Base-by-base conservation (phyloP, 2,329 filamentous ascomycete genomes). In the Dryadomyces quercivorus region DNA sequence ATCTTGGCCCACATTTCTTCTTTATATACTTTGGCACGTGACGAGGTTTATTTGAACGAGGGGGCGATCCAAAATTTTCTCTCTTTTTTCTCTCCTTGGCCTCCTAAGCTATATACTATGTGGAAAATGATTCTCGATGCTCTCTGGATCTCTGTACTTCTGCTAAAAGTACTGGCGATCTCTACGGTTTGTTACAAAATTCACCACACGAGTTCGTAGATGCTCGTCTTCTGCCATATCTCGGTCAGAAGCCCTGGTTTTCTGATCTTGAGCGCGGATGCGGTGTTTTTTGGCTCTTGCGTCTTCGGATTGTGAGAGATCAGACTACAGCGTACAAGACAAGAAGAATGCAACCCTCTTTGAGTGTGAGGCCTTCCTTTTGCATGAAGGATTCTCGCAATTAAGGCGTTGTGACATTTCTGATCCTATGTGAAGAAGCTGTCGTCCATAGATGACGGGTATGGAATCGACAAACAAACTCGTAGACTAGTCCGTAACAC, bases 371-470 rank as follows among this genome's bases (percentile, higher is more conserved):
- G 61, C 66, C 65, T 66, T 64, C 59, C 61, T 59, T 56, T 59
- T 49, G 62, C 61, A 55, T 69, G 64, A 66, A 65, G 66, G 63
- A 42, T 53, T 59, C 60, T 64, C 66, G 68, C 68, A 70, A 70
- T 70, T 69, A 64, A 68, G 67, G 64, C 63, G 64, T 64, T 69
- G 68, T 62, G 55, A 70, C 68, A 70, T 64, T 13, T 20, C 31
- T 8, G 12, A 9, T n/a, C 20, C 34, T 18, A 3, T 18, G 42
- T 15, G 6, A 31, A 20, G n/a, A n/a, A n/a, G n/a, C n/a, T n/a
- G n/a, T n/a, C n/a, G n/a, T n/a, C n/a, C 12, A 12, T 38, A 15
- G n/a, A 9, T n/a, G 34, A n/a, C n/a, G n/a, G n/a, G n/a, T 3
- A 40, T 38, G 4, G 9, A 40, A 2, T 42, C 16, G n/a, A 51